Percentiles rank a stretch among this genome's conserved stretches.
Evolutionary conservation across 1,284 basidiomycete species (phyloP).

Genomic region (Stygiomarasmius scandens): DNA sequence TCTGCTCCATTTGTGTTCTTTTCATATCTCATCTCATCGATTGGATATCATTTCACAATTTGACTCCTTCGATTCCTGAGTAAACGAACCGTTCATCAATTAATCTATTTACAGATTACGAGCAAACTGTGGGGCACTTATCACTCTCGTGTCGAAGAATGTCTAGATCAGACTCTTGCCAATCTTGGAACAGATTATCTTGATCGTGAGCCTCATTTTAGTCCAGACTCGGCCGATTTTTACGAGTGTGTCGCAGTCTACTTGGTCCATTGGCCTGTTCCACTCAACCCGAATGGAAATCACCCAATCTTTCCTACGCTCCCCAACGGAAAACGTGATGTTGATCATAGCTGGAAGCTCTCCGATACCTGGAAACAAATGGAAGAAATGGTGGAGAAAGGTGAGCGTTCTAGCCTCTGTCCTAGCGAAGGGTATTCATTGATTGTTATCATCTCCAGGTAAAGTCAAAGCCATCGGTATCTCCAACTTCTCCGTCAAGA

Average conservation of each 20-base stretch:
- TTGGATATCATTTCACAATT: too few relatives aligned
- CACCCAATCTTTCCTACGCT: constrained; percentile 70
- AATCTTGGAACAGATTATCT: constrained; percentile 80
- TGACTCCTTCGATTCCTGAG: too few relatives aligned
- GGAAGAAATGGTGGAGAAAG: constrained; percentile 72
- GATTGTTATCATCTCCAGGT: constrained; percentile 40
- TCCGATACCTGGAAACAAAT: constrained; percentile 83
- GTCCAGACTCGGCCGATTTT: too few relatives aligned
- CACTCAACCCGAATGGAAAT: constrained; percentile 75
- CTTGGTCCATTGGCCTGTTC: constrained; percentile 84
- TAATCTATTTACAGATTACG: constrained; percentile 49
- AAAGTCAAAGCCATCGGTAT: constrained; percentile 76
- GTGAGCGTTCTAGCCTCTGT: constrained; percentile 31
- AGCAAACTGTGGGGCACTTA: constrained; percentile 76
- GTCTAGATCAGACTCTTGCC: constrained; percentile 70
- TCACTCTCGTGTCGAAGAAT: constrained; percentile 75
- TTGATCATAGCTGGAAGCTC: constrained; percentile 67
- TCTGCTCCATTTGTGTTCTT: too few relatives aligned
- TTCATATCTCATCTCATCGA: too few relatives aligned
- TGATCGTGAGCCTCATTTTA: constrained; percentile 54
- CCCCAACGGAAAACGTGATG: constrained; percentile 69
- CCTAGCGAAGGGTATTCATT: not conserved
- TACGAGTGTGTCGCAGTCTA: too few relatives aligned
- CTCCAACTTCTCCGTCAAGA: constrained; percentile 69
- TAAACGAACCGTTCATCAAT: too few relatives aligned